A percentile compares a stretch with the other conserved stretches of the same genome.
Conservation (phyloP, 1,284 basidiomycete genomes). For the Flammula alnicola region DNA sequence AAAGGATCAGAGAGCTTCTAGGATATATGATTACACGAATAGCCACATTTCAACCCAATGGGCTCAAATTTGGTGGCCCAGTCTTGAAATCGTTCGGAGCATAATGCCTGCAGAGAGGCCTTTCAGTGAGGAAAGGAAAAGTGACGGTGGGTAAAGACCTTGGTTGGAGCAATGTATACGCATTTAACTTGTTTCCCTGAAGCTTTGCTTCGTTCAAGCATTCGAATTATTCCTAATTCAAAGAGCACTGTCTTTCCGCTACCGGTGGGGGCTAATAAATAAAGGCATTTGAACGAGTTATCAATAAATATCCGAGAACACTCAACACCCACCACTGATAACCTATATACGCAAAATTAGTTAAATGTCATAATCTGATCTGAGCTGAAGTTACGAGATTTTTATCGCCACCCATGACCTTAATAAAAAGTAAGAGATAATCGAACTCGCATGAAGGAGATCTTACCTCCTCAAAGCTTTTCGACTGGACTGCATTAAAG, state of each 20-base stretch:
- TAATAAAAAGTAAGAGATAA: constrained; percentile 1
- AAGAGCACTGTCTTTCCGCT: constrained; percentile 95
- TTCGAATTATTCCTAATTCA: constrained; percentile 86
- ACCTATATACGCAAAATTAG: constrained; percentile 50
- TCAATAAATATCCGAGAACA: background rate
- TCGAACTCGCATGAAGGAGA: background rate
- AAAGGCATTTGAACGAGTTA: background rate
- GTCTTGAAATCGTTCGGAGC: constrained; percentile 83
- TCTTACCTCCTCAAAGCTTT: constrained; percentile 76
- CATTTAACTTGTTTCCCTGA: constrained; percentile 59
- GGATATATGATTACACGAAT: background rate
- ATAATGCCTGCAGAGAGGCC: constrained; percentile 68
- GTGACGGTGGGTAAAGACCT: constrained; percentile 51
- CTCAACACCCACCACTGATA: constrained; percentile 65
- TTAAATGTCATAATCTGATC: background rate
- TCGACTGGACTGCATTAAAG: constrained; percentile 91
- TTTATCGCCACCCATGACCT: constrained; percentile 73
- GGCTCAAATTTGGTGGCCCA: constrained; percentile 83
- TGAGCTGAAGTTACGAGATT: constrained; percentile 64
- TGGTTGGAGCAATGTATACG: constrained; percentile 95
- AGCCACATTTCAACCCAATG: constrained; percentile 77
- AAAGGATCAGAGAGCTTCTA: background rate
- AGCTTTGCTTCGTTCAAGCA: constrained; percentile 57
- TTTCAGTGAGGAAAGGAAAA: constrained; percentile 4
- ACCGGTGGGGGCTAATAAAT: constrained; percentile 78